A percentile compares a stretch with the other conserved stretches of the same genome.
phyloP scores from a whole-genome alignment of 176 grass and related monocot genomes.

The Phoenix dactylifera region DNA sequence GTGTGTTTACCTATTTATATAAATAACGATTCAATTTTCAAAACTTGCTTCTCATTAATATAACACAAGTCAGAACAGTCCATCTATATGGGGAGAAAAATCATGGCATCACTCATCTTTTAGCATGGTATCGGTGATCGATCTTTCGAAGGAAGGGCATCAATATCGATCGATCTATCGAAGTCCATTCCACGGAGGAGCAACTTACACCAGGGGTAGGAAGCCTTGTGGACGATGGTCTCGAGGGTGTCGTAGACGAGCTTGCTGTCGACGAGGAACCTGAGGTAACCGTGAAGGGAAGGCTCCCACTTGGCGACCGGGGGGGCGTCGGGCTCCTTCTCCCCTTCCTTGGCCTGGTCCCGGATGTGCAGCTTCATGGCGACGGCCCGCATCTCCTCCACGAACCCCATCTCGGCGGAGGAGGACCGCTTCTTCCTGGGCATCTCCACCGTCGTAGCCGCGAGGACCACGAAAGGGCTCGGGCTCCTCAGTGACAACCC shows the following conservation, averaged over 20 bases:
- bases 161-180: no score
- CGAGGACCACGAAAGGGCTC: neutral
- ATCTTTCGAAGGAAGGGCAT: no score
- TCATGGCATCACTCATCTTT: no score
- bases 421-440: slow-evolving; percentile 24
- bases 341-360: slow-evolving; percentile 75
- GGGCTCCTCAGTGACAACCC: neutral
- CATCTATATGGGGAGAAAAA: no score
- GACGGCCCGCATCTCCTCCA: slow-evolving; percentile 88
- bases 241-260: slow-evolving; percentile 81
- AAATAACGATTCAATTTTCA: no score
- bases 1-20: no score
- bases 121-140: no score
- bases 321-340: slow-evolving; percentile 71
- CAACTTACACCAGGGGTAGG: slow-evolving; percentile 67
- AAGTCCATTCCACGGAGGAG: neutral
- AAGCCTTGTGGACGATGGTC: slow-evolving; percentile 52
- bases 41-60: no score
- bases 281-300: slow-evolving; percentile 56
- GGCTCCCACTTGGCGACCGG: slow-evolving; percentile 70
- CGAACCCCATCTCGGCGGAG: slow-evolving; percentile 45
- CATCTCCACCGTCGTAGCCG: slow-evolving; percentile 40
- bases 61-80: no score
- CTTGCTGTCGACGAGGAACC: slow-evolving; percentile 91
- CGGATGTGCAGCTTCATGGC: slow-evolving; percentile 85